These are phyloP conservation scores for Flammula alnicola DNA, from an alignment of 1,284 basidiomycete species.

Conservation along the genomic window DNA sequence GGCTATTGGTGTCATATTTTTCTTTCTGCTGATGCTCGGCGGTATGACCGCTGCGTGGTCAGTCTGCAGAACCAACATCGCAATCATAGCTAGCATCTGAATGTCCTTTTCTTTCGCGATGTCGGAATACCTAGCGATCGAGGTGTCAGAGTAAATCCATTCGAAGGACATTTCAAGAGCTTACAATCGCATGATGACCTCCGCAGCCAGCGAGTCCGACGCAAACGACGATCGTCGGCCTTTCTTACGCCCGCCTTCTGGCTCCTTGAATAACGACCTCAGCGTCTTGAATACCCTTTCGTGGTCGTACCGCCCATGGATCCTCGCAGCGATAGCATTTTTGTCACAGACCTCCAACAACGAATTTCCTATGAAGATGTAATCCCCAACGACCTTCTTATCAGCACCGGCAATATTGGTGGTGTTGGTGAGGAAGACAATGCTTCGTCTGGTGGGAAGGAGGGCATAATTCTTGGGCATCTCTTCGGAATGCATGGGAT, in stretches of 20 bases:
- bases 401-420: constrained; percentile 61
- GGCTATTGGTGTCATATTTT: constrained; percentile 21
- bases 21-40: constrained; percentile 12
- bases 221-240: constrained; percentile 23
- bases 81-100: constrained; percentile 83
- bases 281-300: constrained; percentile 75
- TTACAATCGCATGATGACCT: constrained; percentile 50
- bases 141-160: constrained; percentile 8
- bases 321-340: constrained; percentile 65
- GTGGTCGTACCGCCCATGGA: constrained; percentile 69
- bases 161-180: constrained; percentile 26
- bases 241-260: constrained; percentile 22
- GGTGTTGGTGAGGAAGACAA: constrained; percentile 70
- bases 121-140: constrained; percentile 58
- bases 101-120: constrained; percentile 72
- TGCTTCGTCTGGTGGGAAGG: constrained; percentile 53
- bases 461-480: constrained; percentile 36
- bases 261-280: constrained; percentile 51
- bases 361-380: constrained; percentile 52
- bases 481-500: constrained; percentile 41
- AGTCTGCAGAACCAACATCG: constrained; percentile 66
- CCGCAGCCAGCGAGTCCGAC: constrained; percentile 35
- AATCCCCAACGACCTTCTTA: constrained; percentile 64
- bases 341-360: constrained; percentile 56
- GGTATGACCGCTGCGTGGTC: constrained; percentile 25